Conservation (phyloP, 306 rosid species). For the Corylus heterophylla region DNA sequence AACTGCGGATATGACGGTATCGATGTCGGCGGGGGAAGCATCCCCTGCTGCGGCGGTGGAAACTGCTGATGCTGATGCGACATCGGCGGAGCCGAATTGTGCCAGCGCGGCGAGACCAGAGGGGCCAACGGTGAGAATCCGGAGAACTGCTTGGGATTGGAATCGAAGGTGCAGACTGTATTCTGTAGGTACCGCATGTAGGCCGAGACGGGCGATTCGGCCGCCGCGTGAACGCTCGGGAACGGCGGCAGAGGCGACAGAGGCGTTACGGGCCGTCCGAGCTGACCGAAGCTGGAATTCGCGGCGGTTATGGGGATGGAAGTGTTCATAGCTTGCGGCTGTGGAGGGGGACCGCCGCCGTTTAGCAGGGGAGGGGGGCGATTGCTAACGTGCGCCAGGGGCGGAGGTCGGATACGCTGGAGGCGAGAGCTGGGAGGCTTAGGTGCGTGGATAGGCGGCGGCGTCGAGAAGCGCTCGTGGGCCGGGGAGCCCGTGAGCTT, state of each 20-base stretch:
- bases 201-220: conserved; percentile 91
- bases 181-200: conserved; percentile 76
- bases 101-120: conserved; percentile 69
- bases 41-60: conserved; percentile 27
- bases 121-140: conserved; percentile 78
- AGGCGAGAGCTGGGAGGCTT: conserved; percentile 84
- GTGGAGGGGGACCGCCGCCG: conserved; percentile 32
- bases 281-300: conserved; percentile 30
- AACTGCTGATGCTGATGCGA: conserved; percentile 6
- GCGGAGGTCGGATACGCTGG: conserved; percentile 96
- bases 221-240: conserved; percentile 82
- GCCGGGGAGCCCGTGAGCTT: conserved; percentile 97
- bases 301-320: conserved; percentile 26
- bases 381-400: conserved; percentile 62
- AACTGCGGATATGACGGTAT: conserved; percentile 36
- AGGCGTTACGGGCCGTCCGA: conserved; percentile 61
- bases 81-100: conserved; percentile 29
- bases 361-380: conserved; percentile 61
- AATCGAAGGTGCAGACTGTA: conserved; percentile 41
- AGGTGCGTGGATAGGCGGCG: conserved; percentile 81
- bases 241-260: conserved; percentile 89
- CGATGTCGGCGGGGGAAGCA: conserved; percentile 19
- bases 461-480: conserved; percentile 71
- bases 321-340: conserved; percentile 27
- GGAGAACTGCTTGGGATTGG: conserved; percentile 55